Base-by-base conservation (phyloP, 345 rosid species). In the Diplotaxis tenuifolia region DNA sequence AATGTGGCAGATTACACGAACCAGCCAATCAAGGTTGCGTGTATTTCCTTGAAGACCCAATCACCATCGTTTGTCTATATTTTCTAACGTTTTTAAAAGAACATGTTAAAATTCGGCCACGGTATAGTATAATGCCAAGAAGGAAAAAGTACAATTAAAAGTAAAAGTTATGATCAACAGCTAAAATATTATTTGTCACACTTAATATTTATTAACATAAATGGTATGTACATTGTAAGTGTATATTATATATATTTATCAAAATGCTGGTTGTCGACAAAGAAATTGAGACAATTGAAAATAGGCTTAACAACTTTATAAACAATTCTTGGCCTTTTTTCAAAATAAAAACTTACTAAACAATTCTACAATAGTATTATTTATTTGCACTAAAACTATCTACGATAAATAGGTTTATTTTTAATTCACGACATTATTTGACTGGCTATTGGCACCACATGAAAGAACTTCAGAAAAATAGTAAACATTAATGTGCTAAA, bases 91-190 rank as follows among this genome's bases (percentile, higher is more conserved):
- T 7, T 40, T 22, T 3, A 18, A 9, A 10, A 23, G 25, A 62
- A 61, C 34, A 71, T 21, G 14, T 49, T 71, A 59, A 69, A n/a
- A 18, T 58, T 70, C 49, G 16, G 61, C 49, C 56, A 52, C 31
- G 10, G 40, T 56, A 23, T 47, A 7, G 9, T 9, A 31, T 19
- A 8, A 22, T 71, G 59, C 60, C 60, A 71, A 71, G 47, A 28
- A 31, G 60, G 67, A 70, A 47, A 45, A 29, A 1, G 67, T 47
- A 59, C 45, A 23, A 29, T 59, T 60, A 20, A 18, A 56, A 19
- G 19, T 14, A 56, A 49, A 25, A 25, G 62, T 59, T 56, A 54
- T 23, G 6, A 12, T 25, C 9, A 12, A 25, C 61, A 25, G 19
- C 18, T 14, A 23, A 25, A 25, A 25, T 56, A 15, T 15, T 47